These are phyloP conservation scores for Bjerkandera adusta DNA, from an alignment of 1,284 basidiomycete genomes.

Conservation along the genomic window DNA sequence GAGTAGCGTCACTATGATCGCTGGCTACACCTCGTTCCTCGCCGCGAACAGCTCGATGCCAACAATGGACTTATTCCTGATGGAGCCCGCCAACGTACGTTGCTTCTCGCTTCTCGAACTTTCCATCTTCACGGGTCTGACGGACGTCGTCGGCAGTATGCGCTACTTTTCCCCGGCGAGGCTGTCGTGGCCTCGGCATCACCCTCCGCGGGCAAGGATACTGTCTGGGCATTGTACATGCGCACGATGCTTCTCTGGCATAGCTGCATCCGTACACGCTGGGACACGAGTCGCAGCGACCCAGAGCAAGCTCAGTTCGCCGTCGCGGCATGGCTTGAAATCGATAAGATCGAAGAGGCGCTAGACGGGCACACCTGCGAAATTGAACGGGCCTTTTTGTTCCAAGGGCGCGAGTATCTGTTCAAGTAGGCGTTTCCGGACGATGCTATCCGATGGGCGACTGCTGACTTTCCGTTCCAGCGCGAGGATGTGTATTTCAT, in stretches of 20 bases:
- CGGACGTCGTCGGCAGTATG: conserved; percentile 42
- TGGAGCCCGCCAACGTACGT: conserved; percentile 68
- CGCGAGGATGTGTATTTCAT: conserved; percentile 66
- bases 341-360: conserved; percentile 60
- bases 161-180: conserved; percentile 70
- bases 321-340: conserved; percentile 68
- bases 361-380: conserved; percentile 63
- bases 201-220: conserved; percentile 46
- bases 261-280: conserved; percentile 60
- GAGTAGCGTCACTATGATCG: conserved; percentile 61
- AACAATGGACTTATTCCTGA: conserved; percentile 50
- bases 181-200: conserved; percentile 32
- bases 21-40: conserved; percentile 60
- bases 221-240: conserved; percentile 70
- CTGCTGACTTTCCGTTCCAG: conserved; percentile 32
- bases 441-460: background rate
- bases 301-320: conserved; percentile 60
- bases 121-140: background rate
- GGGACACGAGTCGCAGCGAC: conserved; percentile 38
- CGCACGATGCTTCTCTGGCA: conserved; percentile 72
- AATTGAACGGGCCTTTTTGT: conserved; percentile 64
- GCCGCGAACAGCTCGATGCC: conserved; percentile 41
- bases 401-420: conserved; percentile 67
- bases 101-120: conserved; percentile 14
- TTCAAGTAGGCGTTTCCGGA: conserved; percentile 62